These are phyloP conservation scores for Wolfiporia cocos DNA, from an alignment of 1,284 basidiomycete genomes.

Conservation along the genomic window DNA sequence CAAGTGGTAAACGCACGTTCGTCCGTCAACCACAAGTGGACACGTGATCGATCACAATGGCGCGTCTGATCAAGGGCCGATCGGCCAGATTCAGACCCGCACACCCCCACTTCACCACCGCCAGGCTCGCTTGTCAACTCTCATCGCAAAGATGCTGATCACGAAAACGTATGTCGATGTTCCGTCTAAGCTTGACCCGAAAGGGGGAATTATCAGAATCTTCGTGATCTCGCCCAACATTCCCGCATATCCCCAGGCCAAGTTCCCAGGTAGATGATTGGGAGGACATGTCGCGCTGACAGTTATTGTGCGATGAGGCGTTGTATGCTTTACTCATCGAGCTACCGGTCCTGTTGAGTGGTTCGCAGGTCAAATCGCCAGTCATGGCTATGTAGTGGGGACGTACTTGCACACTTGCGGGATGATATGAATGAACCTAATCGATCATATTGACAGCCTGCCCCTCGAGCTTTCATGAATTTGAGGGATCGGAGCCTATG, in stretches of 20 bases:
- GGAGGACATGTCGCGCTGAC: no score
- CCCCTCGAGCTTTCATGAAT: constrained; percentile 86
- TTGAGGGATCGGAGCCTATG: constrained; percentile 80
- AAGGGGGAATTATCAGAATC: constrained; percentile 68
- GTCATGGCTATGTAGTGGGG: constrained; percentile 81
- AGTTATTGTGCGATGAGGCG: constrained; percentile 49
- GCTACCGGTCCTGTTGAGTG: constrained; percentile 84
- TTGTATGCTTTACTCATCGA: constrained; percentile 81
- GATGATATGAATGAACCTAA: background rate
- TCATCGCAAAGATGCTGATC: constrained; percentile 55
- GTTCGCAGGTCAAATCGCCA: constrained; percentile 89
- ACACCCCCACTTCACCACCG: no score
- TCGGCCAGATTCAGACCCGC: background rate
- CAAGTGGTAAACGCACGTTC: constrained; percentile 13
- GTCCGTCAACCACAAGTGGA: constrained; percentile 2
- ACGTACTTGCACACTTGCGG: constrained; percentile 17
- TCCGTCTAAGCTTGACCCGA: constrained; percentile 56
- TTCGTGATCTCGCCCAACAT: constrained; percentile 69
- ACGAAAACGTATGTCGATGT: constrained; percentile 75
- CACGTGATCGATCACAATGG: no score
- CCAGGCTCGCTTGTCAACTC: no score
- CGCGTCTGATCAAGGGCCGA: no score
- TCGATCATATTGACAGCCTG: constrained; percentile 43
- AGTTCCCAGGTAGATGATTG: constrained; percentile 72
- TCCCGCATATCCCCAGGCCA: constrained; percentile 72